These are phyloP conservation scores for Coniosporium apollinis DNA, from an alignment of 495 filamentous ascomycete genomes.

Conservation along the genomic window DNA sequence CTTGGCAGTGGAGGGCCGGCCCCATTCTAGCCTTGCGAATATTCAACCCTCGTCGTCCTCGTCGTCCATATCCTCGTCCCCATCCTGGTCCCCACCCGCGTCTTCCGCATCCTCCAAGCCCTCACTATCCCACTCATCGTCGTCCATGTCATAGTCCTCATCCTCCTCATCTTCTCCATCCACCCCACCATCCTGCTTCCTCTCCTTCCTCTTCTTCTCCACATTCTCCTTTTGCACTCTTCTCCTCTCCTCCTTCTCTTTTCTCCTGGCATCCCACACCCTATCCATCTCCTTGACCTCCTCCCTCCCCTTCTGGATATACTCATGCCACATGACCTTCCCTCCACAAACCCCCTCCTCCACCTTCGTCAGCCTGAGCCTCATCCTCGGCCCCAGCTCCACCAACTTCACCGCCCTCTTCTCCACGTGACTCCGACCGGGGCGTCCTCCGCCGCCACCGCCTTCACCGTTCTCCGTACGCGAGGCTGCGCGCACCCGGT, in stretches of 20 bases:
- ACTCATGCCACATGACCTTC: conserved; percentile 96
- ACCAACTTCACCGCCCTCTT: conserved; percentile 80
- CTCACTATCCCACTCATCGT: conserved; percentile 44
- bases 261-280: conserved; percentile 58
- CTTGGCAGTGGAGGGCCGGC: too few species aligned
- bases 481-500: conserved; percentile 21
- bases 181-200: conserved; percentile 32
- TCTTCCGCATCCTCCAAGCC: conserved; percentile 33
- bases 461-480: conserved; percentile 29
- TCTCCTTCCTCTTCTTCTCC: conserved; percentile 59
- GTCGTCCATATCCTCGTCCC: conserved; percentile 18
- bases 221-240: conserved; percentile 74
- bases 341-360: conserved; percentile 87
- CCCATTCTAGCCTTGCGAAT: too few species aligned
- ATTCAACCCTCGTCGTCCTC: too few species aligned
- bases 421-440: conserved; percentile 34
- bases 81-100: conserved; percentile 10
- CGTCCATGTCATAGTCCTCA: conserved; percentile 40
- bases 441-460: conserved; percentile 18
- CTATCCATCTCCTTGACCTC: conserved; percentile 63
- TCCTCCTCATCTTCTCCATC: conserved; percentile 25
- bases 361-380: conserved; percentile 79
- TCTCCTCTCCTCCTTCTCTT: conserved; percentile 68
- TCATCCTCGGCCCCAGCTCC: conserved; percentile 83
- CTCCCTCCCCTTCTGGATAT: conserved; percentile 59